Percentiles rank a stretch among this genome's conserved stretches.
These are phyloP conservation scores for Clavariopsis aquatica DNA, from an alignment of 495 filamentous ascomycete species.

Conservation along the genomic window DNA sequence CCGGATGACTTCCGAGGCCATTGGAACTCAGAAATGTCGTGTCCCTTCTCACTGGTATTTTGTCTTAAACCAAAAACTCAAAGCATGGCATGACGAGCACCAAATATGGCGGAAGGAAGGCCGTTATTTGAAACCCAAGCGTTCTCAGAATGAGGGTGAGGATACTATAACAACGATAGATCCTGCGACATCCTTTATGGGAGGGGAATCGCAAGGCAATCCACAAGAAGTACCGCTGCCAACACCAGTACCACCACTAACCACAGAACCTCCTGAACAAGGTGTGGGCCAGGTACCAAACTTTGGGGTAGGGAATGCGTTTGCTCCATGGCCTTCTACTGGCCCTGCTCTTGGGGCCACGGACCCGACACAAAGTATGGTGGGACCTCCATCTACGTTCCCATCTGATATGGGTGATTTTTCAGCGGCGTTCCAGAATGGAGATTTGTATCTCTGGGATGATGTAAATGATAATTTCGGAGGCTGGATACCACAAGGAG, in stretches of 20 bases:
- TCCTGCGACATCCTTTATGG: neutral
- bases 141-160: neutral
- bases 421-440: constrained; percentile 27
- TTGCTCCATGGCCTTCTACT: constrained; percentile 5
- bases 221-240: neutral
- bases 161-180: neutral
- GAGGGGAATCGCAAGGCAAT: too few relatives aligned
- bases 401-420: constrained; percentile 25
- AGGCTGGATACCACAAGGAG: constrained; percentile 19
- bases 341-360: neutral
- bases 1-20: constrained; percentile 33
- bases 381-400: neutral
- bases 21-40: constrained; percentile 32
- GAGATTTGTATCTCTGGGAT: constrained; percentile 37
- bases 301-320: neutral
- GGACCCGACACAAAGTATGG: neutral
- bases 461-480: constrained; percentile 27
- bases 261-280: neutral
- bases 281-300: neutral
- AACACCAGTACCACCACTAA: neutral
- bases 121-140: constrained; percentile 8
- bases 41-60: constrained; percentile 23
- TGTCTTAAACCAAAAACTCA: constrained; percentile 28
- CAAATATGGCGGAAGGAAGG: constrained; percentile 24
- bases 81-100: constrained; percentile 30